These are phyloP conservation scores for Tylopilus subfusipes DNA, from an alignment of 768 basidiomycete genomes.

Conservation along the genomic window DNA sequence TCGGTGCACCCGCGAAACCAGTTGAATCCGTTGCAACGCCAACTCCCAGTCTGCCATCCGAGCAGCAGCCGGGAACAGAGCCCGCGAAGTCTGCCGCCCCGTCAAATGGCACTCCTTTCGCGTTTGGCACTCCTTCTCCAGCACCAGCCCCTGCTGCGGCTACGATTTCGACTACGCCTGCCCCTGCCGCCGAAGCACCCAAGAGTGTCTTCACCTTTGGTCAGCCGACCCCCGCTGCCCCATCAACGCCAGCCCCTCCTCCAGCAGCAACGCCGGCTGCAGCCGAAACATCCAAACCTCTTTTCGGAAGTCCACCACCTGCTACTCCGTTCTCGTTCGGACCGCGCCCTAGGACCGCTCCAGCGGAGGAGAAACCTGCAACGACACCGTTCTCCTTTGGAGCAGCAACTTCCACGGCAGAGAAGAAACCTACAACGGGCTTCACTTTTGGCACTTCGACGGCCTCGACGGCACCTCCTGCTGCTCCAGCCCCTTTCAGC, in stretches of 20 bases:
- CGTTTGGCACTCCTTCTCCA: constrained; percentile 28
- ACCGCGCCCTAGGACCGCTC: constrained; percentile 21
- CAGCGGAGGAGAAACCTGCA: constrained; percentile 23
- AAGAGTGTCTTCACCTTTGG: constrained; percentile 35
- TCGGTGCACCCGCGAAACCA: constrained; percentile 24
- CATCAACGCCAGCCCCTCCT: constrained; percentile 7
- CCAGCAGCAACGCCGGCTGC: constrained; percentile 12
- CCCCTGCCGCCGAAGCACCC: constrained; percentile 25
- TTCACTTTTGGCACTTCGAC: constrained; percentile 45
- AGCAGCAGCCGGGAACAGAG: constrained; percentile 8
- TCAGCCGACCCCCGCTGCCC: constrained; percentile 12
- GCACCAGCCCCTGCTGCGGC: background rate
- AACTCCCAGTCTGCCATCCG: constrained; percentile 4
- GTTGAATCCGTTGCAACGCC: constrained; percentile 16
- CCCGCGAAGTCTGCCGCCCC: constrained; percentile 4
- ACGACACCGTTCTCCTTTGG: constrained; percentile 25
- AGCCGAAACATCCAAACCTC: constrained; percentile 40
- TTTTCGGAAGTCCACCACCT: constrained; percentile 35
- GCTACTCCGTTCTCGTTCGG: constrained; percentile 45
- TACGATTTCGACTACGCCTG: constrained; percentile 8
- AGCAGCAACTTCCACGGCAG: constrained; percentile 34
- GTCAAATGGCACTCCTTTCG: constrained; percentile 16
- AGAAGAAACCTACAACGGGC: constrained; percentile 35
- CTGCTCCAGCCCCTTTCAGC: constrained; percentile 37
- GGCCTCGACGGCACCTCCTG: constrained; percentile 32